Evolutionary conservation across 495 filamentous ascomycete genomes (phyloP).

Genomic region (Wilcoxina mikolae): DNA sequence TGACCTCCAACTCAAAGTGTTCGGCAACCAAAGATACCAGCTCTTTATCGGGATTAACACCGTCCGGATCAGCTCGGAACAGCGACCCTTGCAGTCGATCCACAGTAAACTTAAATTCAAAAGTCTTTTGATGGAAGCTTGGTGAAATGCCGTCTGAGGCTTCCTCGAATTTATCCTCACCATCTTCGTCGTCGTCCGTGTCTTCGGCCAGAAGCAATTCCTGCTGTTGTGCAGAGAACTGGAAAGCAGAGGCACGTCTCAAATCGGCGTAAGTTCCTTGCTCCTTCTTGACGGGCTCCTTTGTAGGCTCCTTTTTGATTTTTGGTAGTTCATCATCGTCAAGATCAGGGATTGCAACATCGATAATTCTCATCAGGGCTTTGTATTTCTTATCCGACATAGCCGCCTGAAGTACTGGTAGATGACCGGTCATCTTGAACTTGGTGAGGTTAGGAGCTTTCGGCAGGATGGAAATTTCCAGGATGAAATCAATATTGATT

Average conservation of each 20-base stretch:
- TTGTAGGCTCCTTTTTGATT: slow-evolving; percentile 3
- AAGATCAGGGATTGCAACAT: slow-evolving; percentile 83
- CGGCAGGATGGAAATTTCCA: slow-evolving; percentile 85
- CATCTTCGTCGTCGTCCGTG: slow-evolving; percentile 52
- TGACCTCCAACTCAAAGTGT: slow-evolving; percentile 71
- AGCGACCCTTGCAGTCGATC: slow-evolving; percentile 84
- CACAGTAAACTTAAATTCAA: slow-evolving; percentile 92
- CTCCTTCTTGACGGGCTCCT: slow-evolving; percentile 10
- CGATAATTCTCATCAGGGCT: slow-evolving; percentile 85
- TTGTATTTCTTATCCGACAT: slow-evolving; percentile 94
- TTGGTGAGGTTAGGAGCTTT: slow-evolving; percentile 89
- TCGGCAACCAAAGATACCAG: slow-evolving; percentile 86
- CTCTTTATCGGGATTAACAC: slow-evolving; percentile 58
- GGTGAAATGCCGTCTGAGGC: slow-evolving; percentile 43
- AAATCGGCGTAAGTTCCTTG: slow-evolving; percentile 13
- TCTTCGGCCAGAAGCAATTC: slow-evolving; percentile 66
- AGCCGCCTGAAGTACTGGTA: slow-evolving; percentile 81
- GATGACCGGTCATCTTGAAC: slow-evolving; percentile 74
- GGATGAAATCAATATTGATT: slow-evolving; percentile 88
- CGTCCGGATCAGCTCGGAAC: slow-evolving; percentile 70
- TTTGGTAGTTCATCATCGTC: slow-evolving; percentile 36
- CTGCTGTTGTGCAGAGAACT: slow-evolving; percentile 49
- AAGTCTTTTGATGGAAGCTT: slow-evolving; percentile 69
- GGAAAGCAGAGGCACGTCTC: slow-evolving; percentile 45
- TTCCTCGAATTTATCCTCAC: slow-evolving; percentile 47